Evolutionary conservation across 768 basidiomycete genomes (phyloP), one percentile per base, ranked within the genome.

Genomic region (Rhodocollybia butyracea): DNA sequence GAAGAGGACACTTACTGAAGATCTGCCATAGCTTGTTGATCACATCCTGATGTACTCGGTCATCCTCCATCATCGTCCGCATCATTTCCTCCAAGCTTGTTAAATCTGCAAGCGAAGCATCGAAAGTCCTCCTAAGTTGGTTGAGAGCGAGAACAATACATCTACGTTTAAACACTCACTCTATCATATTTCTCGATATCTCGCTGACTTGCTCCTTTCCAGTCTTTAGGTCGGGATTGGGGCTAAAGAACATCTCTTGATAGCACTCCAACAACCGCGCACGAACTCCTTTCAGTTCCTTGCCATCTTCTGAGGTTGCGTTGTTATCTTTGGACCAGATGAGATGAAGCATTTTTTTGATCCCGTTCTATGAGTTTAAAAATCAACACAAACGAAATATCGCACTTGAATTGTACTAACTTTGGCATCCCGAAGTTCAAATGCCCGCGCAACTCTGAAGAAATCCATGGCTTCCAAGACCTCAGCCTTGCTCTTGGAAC

Each of bases 81-180:
- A 99, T 87, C 79, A 98, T 88, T 70, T 98, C 94, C 66, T 99
- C 97, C 51, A 98, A 72, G 61, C 93, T 95, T 1, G 95, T 99
- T 39, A 99, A 73, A 67, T 98, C 95, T 1, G 97, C 97, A 26
- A 99, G 77, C 0, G 94, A 95, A 1, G 96, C 91, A 15, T 88
- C 84, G 64, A 93, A 95, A 0, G 97, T 98, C 39, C 89, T 77
- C 67, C 96, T 98, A 57, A 38, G 46, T 26, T 39, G 27, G 30
- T 5, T 42, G 43, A 34, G 19, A 19, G 34, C 5, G 29, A 50
- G 27, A 50, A 50, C 7, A 5, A 17, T 27, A 34, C n/a, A 3
- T 11, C 21, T 17, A 32, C 10, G 21, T 13, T 13, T 46, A 13
- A 26, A 48, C 13, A 70, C 85, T 30, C 54, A 97, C 97, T 97